Conservation (phyloP, 2,329 filamentous ascomycete genomes). For the Ceratocystis papillata region DNA sequence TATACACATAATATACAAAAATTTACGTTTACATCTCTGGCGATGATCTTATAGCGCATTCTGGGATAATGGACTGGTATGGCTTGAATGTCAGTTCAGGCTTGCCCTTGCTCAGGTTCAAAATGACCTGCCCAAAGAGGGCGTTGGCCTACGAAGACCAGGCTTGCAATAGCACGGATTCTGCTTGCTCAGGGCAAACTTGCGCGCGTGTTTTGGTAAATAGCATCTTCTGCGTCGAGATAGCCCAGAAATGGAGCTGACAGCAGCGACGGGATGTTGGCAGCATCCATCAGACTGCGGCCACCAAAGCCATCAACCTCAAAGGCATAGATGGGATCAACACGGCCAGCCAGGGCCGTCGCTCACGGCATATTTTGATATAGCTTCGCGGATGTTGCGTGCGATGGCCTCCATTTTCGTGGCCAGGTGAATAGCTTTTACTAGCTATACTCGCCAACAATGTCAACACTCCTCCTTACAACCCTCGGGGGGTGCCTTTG, state of each 20-base stretch:
- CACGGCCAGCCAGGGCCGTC: conserved; percentile 37
- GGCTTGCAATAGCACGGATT: conserved; percentile 66
- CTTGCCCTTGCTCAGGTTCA: conserved; percentile 34
- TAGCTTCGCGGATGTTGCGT: conserved; percentile 52
- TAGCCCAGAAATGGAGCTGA: conserved; percentile 55
- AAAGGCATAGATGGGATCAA: conserved; percentile 56
- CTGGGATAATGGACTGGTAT: conserved; percentile 34
- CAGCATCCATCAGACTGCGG: conserved; percentile 58
- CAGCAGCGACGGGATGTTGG: conserved; percentile 58
- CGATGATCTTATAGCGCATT: background rate
- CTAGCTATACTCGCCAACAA: too few relatives aligned
- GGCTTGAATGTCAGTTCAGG: conserved; percentile 49
- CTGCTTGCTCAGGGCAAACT: conserved; percentile 61
- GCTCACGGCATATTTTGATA: conserved; percentile 62
- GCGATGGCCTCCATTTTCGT: conserved; percentile 48
- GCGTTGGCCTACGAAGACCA: conserved; percentile 78
- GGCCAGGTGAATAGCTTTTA: conserved; percentile 29
- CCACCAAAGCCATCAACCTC: conserved; percentile 66
- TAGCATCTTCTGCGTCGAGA: conserved; percentile 44
- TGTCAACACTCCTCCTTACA: too few relatives aligned
- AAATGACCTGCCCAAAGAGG: conserved; percentile 60
- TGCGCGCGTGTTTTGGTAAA: conserved; percentile 68
- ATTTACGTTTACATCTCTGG: background rate
- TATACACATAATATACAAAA: background rate
- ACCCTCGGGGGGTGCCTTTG: too few relatives aligned